These are phyloP conservation scores for Allium cepa DNA, from an alignment of 106 monocot species.

Conservation along the genomic window DNA sequence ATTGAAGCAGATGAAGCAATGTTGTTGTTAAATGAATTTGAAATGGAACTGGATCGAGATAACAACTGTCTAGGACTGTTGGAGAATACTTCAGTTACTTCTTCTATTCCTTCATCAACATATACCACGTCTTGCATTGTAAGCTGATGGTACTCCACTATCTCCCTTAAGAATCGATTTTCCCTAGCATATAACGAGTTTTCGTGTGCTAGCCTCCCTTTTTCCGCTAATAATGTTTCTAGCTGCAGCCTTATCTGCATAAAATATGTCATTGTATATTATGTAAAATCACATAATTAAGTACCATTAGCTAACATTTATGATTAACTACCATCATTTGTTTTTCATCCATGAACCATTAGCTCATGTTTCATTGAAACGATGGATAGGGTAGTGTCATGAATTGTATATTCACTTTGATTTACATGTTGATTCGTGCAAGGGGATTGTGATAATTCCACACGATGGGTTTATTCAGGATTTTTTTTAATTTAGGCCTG, in stretches of 20 bases:
- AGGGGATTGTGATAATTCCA: no score
- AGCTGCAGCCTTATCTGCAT: slow-evolving; percentile 56
- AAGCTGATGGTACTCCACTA: slow-evolving; percentile 70
- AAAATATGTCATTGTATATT: no score
- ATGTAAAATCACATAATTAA: no score
- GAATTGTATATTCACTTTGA: no score
- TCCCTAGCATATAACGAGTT: slow-evolving; percentile 55
- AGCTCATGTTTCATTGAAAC: no score
- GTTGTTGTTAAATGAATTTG: not conserved
- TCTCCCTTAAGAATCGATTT: slow-evolving; percentile 63
- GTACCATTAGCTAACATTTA: no score
- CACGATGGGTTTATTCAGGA: no score
- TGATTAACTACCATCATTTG: no score
- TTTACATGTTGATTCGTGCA: no score
- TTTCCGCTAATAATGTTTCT: slow-evolving; percentile 67
- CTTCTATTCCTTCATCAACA: slow-evolving; percentile 49
- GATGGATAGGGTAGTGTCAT: no score
- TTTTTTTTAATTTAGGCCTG: no score
- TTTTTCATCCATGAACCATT: no score
- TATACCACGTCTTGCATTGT: slow-evolving; percentile 69
- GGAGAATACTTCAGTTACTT: slow-evolving; percentile 40
- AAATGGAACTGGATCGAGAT: slow-evolving; percentile 2
- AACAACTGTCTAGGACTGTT: not conserved
- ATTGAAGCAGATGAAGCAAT: not conserved
- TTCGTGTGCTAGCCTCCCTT: slow-evolving; percentile 56